phyloP scores from a whole-genome alignment of 352 stramenopile genomes.

The Elongisporangium anandrum region DNA sequence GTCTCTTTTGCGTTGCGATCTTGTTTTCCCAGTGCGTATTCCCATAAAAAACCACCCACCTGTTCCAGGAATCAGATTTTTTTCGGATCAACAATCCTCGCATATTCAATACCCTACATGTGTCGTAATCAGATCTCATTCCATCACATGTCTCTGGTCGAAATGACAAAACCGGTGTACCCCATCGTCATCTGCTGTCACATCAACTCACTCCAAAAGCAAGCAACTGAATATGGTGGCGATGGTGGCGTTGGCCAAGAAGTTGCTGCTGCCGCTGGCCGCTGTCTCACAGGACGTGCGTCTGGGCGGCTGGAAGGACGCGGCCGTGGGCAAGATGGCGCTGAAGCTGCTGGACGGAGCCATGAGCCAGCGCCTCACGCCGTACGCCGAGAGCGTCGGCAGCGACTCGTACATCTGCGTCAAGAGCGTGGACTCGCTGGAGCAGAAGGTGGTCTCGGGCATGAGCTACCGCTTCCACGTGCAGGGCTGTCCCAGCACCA shows the following conservation, averaged over 20 bases:
- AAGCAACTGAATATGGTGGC: neutral
- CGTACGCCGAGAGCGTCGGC: neutral
- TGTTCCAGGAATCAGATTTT: neutral
- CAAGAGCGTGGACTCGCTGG: slow-evolving; percentile 6
- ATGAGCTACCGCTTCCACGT: slow-evolving; percentile 77
- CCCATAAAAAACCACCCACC: neutral
- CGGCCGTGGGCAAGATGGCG: neutral
- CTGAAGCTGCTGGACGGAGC: neutral
- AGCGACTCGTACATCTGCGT: neutral
- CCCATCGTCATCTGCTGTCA: neutral
- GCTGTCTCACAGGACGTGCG: neutral
- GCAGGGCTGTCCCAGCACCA: slow-evolving; percentile 27
- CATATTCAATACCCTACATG: neutral
- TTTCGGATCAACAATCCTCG: neutral
- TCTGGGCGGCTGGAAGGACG: neutral
- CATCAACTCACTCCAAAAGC: too few relatives aligned
- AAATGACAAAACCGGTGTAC: neutral
- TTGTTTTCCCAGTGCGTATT: neutral
- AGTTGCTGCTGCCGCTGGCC: neutral
- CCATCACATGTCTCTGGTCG: neutral
- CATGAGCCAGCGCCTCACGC: neutral
- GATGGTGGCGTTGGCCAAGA: neutral
- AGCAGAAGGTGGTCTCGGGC: slow-evolving; percentile 68
- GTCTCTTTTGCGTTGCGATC: too few relatives aligned
- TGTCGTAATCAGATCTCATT: neutral